Conservation (phyloP, 1,139 yeast species). For the Candida glucosophila region DNA sequence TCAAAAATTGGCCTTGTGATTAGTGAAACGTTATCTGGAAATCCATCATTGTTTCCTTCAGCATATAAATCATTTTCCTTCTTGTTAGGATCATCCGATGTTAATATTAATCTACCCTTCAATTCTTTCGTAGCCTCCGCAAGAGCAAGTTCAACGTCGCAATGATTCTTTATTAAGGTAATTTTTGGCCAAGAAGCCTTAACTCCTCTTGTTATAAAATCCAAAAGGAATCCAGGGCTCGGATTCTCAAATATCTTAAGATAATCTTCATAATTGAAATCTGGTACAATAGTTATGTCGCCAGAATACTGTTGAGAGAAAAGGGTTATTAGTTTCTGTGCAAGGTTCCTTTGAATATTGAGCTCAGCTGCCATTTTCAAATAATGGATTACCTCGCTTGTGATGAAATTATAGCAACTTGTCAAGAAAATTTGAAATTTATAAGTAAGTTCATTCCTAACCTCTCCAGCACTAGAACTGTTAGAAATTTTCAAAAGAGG, state of each 20-base stretch:
- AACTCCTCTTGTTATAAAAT: constrained; percentile 75
- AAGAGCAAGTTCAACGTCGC: constrained; percentile 80
- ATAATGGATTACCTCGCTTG: constrained; percentile 72
- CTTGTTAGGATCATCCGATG: constrained; percentile 11
- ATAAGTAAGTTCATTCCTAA: constrained; percentile 53
- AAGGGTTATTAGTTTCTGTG: constrained; percentile 66
- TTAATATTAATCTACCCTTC: constrained; percentile 54
- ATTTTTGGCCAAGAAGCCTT: constrained; percentile 91
- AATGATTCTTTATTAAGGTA: constrained; percentile 76
- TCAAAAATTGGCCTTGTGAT: too few species aligned
- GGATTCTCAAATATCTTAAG: constrained; percentile 70
- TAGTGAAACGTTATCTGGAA: too few species aligned
- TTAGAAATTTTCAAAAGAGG: constrained; percentile 70
- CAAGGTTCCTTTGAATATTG: constrained; percentile 65
- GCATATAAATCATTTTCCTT: too few species aligned
- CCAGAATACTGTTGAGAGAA: constrained; percentile 86
- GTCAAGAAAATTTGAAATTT: constrained; percentile 46
- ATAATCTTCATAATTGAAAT: constrained; percentile 50
- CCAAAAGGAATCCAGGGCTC: constrained; percentile 60
- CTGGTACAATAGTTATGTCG: constrained; percentile 86
- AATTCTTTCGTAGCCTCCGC: constrained; percentile 67
- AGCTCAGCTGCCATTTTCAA: constrained; percentile 64
- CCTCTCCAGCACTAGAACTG: constrained; percentile 62
- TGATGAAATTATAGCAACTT: constrained; percentile 48
- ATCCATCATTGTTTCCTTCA: too few species aligned